Percentiles rank a stretch among this genome's conserved stretches.
Evolutionary conservation across 345 rosid genomes (phyloP).

Genomic region (Eucalyptus marginata): DNA sequence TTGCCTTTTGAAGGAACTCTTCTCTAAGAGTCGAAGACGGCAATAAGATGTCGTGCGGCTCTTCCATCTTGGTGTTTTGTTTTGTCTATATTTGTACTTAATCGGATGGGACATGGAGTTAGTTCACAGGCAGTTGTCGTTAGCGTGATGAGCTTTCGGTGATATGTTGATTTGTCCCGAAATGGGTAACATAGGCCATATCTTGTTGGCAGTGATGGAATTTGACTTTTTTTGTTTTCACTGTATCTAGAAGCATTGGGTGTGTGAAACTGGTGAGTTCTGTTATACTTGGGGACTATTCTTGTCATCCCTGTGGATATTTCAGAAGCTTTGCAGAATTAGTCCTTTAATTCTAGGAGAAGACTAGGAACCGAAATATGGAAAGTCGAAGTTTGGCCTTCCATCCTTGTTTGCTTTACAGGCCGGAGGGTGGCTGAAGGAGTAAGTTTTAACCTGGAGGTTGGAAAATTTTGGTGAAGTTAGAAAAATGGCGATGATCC

Average conservation of each 20-base stretch:
- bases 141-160: not conserved
- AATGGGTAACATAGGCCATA: not conserved
- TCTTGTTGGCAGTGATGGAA: not conserved
- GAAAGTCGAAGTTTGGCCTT: not conserved
- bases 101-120: not conserved
- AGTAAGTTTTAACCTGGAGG: not conserved
- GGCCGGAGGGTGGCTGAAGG: not conserved
- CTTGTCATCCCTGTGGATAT: not conserved
- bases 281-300: not conserved
- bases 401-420: not conserved
- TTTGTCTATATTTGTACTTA: not conserved
- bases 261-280: not conserved
- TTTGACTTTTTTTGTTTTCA: not conserved
- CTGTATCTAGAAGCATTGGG: not conserved
- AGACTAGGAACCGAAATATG: not conserved
- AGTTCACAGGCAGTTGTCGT: not conserved
- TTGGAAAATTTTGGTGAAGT: not conserved
- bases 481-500: not conserved
- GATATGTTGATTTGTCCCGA: not conserved
- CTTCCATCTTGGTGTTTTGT: not conserved
- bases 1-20: not conserved
- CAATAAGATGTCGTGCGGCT: not conserved
- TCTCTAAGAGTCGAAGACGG: not conserved
- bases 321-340: not conserved
- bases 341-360: not conserved